A percentile compares a stretch with the other conserved stretches of the same genome.
These are phyloP conservation scores for Filosporella fistucella DNA, from an alignment of 495 filamentous ascomycete species.

Conservation along the genomic window DNA sequence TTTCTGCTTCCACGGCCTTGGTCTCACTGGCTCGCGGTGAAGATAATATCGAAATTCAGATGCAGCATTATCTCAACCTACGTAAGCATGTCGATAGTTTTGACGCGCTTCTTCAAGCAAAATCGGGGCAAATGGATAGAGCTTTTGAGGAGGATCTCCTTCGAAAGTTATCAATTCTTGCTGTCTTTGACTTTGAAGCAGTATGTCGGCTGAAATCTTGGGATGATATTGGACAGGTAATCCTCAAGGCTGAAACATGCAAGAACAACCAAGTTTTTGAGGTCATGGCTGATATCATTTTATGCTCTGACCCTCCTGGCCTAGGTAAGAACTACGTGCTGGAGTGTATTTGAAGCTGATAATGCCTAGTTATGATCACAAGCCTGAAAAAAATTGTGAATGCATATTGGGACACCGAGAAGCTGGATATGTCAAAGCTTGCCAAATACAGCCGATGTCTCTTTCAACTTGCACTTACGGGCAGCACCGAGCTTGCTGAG, in stretches of 20 bases:
- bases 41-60: conserved; percentile 52
- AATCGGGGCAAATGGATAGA: conserved; percentile 36
- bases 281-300: conserved; percentile 55
- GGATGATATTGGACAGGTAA: conserved; percentile 57
- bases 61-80: conserved; percentile 55
- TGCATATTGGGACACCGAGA: conserved; percentile 48
- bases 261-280: conserved; percentile 35
- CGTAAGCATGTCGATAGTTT: conserved; percentile 55
- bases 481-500: conserved; percentile 34
- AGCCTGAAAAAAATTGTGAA: conserved; percentile 59
- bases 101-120: conserved; percentile 41
- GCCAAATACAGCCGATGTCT: conserved; percentile 70
- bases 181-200: conserved; percentile 76
- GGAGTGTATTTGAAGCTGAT: background rate
- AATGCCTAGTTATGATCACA: conserved; percentile 33
- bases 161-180: conserved; percentile 55
- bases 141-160: conserved; percentile 44
- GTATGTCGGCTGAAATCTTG: conserved; percentile 60
- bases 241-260: conserved; percentile 45
- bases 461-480: conserved; percentile 57
- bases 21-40: conserved; percentile 60
- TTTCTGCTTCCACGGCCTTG: conserved; percentile 56
- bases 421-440: conserved; percentile 48
- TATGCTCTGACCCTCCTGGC: conserved; percentile 48
- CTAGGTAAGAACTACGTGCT: conserved; percentile 28